Conservation (phyloP, 768 basidiomycete genomes). For the Boletus rex-veris region DNA sequence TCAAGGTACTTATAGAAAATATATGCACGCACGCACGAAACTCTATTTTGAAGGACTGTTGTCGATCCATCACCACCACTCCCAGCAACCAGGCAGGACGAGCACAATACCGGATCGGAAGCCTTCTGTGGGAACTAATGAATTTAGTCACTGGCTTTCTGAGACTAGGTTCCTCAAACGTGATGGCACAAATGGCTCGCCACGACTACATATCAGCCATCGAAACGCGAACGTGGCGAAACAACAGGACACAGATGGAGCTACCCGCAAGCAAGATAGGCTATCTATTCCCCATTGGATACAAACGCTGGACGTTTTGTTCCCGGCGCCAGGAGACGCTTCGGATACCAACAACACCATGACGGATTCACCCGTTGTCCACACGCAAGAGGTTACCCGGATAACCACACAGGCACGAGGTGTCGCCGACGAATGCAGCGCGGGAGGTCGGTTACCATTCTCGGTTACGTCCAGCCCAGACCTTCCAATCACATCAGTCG, state of each 20-base stretch:
- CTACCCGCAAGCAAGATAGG: slow-evolving; percentile 2
- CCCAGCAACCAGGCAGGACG: slow-evolving; percentile 12
- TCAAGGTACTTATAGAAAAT: slow-evolving; percentile 48
- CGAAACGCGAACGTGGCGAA: slow-evolving; percentile 15
- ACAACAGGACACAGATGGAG: slow-evolving; percentile 5
- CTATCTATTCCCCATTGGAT: slow-evolving; percentile 7
- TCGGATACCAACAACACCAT: slow-evolving; percentile 4
- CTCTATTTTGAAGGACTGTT: slow-evolving; percentile 46
- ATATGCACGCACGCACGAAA: slow-evolving; percentile 47
- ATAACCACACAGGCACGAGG: slow-evolving; percentile 5
- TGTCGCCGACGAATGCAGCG: slow-evolving; percentile 7
- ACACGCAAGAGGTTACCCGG: slow-evolving; percentile 9
- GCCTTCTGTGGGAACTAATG: slow-evolving; percentile 15
- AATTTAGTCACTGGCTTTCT: slow-evolving; percentile 33
- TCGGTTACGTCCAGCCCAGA: slow-evolving; percentile 1
- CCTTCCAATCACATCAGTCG: slow-evolving; percentile 7
- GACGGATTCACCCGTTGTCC: slow-evolving; percentile 29
- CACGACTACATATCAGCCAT: slow-evolving; percentile 6
- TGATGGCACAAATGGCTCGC: slow-evolving; percentile 12
- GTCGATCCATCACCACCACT: slow-evolving; percentile 14
- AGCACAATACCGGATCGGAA: slow-evolving; percentile 11
- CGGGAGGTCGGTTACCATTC: slow-evolving; percentile 14
- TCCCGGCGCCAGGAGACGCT: slow-evolving; percentile 13
- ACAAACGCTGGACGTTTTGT: slow-evolving; percentile 27
- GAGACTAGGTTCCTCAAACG: slow-evolving; percentile 26